Base-by-base conservation (phyloP, 495 filamentous ascomycete genomes). In the Sporormia fimetaria region DNA sequence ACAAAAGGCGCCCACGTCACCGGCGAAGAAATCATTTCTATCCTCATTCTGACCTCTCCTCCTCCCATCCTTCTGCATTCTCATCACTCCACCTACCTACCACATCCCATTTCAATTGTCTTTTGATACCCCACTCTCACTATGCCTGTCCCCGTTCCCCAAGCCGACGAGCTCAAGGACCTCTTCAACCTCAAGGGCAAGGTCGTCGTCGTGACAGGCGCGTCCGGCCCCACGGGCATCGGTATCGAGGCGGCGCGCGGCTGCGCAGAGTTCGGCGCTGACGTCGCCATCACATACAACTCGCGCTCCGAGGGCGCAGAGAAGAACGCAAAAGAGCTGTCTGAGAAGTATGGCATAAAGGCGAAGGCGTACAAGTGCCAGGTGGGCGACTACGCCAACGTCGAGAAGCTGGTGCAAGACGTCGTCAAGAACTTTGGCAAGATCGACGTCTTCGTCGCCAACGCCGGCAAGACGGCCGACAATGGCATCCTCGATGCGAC, bases 101-200 rank as follows among this genome's bases (percentile, higher is more conserved):
- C 12, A 7, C 25, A 27, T 27, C 25, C 12, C 25, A 27, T 27
- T 27, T 27, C 7, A 27, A 27, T 7, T 27, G n/a, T n/a, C n/a
- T 27, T 27, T 22, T 22, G 10, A 24, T 3, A 23, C 1, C 34
- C 14, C 17, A 16, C 34, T 24, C 34, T 47, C 44, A 60, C n/a
- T 52, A 73, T 70, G 66, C 73, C 74, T 57, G 70, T 77, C 58
- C 51, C 57, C 43, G 60, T 80, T 48, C 75, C 78, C 55, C 56
- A 71, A 48, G 61, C 69, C 57, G 62, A 73, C 6, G 64, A 61
- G 50, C 66, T 83, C 46, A 55, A 64, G 50, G 78, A 83, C 59
- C 68, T 80, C 57, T 65, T 83, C 58, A 73, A 68, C 68, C 68
- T 83, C 23, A 82, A 82, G 63, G 77, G 78, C 67, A 81, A 80